A percentile compares a stretch with the other conserved stretches of the same genome.
These are phyloP conservation scores for Xylariaceae sp. DNA, from an alignment of 2,329 filamentous ascomycete genomes.

Conservation along the genomic window DNA sequence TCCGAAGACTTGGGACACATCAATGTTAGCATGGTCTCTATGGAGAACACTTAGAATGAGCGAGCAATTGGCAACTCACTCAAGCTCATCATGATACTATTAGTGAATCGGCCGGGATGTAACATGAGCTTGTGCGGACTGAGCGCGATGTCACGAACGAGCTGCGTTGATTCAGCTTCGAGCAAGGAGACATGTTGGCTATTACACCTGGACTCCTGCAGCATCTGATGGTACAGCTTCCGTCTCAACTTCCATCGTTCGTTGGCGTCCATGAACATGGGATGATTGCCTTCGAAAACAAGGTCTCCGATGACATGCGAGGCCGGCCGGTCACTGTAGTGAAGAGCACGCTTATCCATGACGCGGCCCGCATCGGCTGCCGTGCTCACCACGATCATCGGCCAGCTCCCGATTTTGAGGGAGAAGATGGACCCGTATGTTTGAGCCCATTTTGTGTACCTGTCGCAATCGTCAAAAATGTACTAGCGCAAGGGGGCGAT, in stretches of 20 bases:
- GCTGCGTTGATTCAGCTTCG: slow-evolving; percentile 8
- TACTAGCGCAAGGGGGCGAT: no score
- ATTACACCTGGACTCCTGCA: slow-evolving; percentile 6
- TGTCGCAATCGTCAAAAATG: no score
- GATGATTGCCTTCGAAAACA: slow-evolving; percentile 4
- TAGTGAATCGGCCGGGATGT: slow-evolving; percentile 4
- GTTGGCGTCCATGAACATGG: slow-evolving; percentile 3
- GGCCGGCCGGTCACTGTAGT: slow-evolving; percentile 5
- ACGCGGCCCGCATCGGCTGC: not conserved
- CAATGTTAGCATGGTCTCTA: not conserved
- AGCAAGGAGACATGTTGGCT: slow-evolving; percentile 4
- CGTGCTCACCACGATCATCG: not conserved
- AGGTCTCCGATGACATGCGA: not conserved
- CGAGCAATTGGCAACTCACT: no score
- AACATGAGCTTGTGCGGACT: slow-evolving; percentile 2
- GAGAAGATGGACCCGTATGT: no score
- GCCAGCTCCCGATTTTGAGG: not conserved
- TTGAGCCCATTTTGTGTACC: no score
- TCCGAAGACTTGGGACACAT: slow-evolving; percentile 1
- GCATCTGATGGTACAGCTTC: not conserved
- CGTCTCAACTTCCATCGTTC: slow-evolving; percentile 2
- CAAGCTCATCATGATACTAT: slow-evolving; percentile 9
- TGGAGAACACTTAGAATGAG: not conserved
- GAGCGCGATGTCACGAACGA: slow-evolving; percentile 2
- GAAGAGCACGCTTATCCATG: not conserved